Evolutionary conservation across 2,329 filamentous ascomycete genomes (phyloP).

Genomic region (Pseudogymnoascus sp.): DNA sequence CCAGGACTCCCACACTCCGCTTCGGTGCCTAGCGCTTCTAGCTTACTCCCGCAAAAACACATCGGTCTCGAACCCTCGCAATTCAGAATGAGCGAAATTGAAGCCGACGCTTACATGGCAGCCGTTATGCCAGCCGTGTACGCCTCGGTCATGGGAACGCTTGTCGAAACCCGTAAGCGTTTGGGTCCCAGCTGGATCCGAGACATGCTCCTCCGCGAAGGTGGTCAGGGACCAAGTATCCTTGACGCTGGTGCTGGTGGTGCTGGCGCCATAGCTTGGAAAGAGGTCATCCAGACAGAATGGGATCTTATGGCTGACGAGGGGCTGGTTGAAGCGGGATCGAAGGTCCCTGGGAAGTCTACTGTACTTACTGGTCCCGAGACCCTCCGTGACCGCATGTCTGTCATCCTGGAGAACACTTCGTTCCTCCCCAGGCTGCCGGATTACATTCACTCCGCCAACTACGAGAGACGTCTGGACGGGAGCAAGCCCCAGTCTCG

Average conservation of each 20-base stretch:
- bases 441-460: constrained; percentile 63
- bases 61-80: constrained; percentile 58
- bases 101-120: constrained; percentile 65
- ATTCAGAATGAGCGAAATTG: constrained; percentile 62
- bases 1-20: constrained; percentile 67
- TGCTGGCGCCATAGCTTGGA: constrained; percentile 65
- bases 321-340: constrained; percentile 42
- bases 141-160: constrained; percentile 54
- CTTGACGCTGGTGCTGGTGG: constrained; percentile 70
- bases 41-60: constrained; percentile 51
- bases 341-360: constrained; percentile 53
- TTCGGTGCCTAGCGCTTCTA: constrained; percentile 49
- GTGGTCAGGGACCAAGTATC: constrained; percentile 51
- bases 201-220: constrained; percentile 48
- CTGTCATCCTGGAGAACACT: constrained; percentile 73
- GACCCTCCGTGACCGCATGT: constrained; percentile 64
- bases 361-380: constrained; percentile 75
- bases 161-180: constrained; percentile 67
- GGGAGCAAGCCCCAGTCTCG: constrained; percentile 47
- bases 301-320: constrained; percentile 61
- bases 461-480: constrained; percentile 53
- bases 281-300: constrained; percentile 71
- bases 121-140: constrained; percentile 64
- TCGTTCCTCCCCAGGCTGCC: constrained; percentile 89
- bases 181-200: constrained; percentile 64